Percentiles rank a stretch among this genome's conserved stretches.
These are phyloP conservation scores for Cordyceps militaris DNA, from an alignment of 2,329 filamentous ascomycete genomes.

Conservation along the genomic window DNA sequence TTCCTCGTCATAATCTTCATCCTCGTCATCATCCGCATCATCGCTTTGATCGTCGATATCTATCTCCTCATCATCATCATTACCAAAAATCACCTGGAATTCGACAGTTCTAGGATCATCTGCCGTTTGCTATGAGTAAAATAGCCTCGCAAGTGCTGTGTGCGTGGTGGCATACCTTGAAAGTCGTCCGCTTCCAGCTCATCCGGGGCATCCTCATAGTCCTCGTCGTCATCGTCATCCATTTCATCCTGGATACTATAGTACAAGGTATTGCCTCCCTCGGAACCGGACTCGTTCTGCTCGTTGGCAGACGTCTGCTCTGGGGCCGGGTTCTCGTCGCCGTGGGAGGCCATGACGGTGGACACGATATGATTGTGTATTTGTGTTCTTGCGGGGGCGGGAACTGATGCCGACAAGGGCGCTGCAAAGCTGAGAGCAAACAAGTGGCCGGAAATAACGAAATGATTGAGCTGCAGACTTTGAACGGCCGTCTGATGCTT, in stretches of 20 bases:
- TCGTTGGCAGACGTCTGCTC: neutral
- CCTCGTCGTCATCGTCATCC: slow-evolving; percentile 19
- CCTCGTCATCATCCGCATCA: slow-evolving; percentile 22
- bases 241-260: slow-evolving; percentile 7
- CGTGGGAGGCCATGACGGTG: neutral
- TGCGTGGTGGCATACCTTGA: slow-evolving; percentile 15
- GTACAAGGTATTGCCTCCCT: slow-evolving; percentile 9
- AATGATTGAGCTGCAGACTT: neutral
- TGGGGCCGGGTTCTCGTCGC: neutral
- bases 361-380: neutral
- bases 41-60: slow-evolving; percentile 20
- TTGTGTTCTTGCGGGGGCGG: neutral
- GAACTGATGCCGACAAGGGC: neutral
- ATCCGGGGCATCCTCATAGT: slow-evolving; percentile 26
- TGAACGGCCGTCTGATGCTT: neutral
- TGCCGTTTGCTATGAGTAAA: slow-evolving; percentile 8
- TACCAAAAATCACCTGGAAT: slow-evolving; percentile 19
- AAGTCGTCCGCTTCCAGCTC: slow-evolving; percentile 19
- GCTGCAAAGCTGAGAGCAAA: neutral
- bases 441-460: too few relatives aligned
- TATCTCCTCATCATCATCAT: slow-evolving; percentile 19
- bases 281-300: neutral
- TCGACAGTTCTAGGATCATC: slow-evolving; percentile 17
- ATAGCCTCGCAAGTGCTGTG: too few relatives aligned
- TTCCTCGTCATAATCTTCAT: slow-evolving; percentile 27